Evolutionary conservation across 2,329 filamentous ascomycete species (phyloP).

Genomic region (Aureobasidium sp.): DNA sequence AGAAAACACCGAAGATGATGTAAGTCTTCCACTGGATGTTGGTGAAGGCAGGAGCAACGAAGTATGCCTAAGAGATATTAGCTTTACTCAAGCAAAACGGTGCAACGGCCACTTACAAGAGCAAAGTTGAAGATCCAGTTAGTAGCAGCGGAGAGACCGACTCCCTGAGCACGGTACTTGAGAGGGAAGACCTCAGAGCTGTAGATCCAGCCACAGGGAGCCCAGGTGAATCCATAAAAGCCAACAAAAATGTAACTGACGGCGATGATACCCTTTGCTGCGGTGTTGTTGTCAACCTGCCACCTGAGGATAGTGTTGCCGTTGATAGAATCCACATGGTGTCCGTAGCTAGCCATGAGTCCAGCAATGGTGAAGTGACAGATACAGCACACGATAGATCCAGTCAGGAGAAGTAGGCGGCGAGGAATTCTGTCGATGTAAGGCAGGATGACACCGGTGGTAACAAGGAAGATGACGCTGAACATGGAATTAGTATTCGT

Average conservation of each 20-base stretch:
- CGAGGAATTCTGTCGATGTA: conserved; percentile 34
- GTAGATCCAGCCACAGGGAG: conserved; percentile 56
- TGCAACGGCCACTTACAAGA: conserved; percentile 37
- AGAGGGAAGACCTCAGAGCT: conserved; percentile 58
- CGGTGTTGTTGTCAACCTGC: conserved; percentile 37
- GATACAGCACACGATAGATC: conserved; percentile 35
- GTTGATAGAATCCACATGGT: conserved; percentile 34
- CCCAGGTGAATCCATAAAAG: conserved; percentile 55
- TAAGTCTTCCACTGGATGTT: conserved; percentile 53
- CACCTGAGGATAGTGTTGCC: conserved; percentile 47
- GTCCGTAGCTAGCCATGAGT: conserved; percentile 37
- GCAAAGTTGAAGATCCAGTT: conserved; percentile 35
- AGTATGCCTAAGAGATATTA: conserved; percentile 53
- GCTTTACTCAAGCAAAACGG: background rate
- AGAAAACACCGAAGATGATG: conserved; percentile 42
- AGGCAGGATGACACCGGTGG: conserved; percentile 33
- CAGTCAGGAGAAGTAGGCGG: conserved; percentile 34
- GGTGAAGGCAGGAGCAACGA: conserved; percentile 51
- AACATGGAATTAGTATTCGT: background rate
- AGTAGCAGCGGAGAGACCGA: conserved; percentile 49
- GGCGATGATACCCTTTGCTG: conserved; percentile 56
- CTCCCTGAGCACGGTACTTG: conserved; percentile 53
- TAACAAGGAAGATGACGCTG: conserved; percentile 35
- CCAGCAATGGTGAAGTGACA: conserved; percentile 44
- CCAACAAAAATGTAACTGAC: conserved; percentile 59